Evolutionary conservation across 495 filamentous ascomycete genomes (phyloP).

Genomic region (Cryomyces antarcticus): DNA sequence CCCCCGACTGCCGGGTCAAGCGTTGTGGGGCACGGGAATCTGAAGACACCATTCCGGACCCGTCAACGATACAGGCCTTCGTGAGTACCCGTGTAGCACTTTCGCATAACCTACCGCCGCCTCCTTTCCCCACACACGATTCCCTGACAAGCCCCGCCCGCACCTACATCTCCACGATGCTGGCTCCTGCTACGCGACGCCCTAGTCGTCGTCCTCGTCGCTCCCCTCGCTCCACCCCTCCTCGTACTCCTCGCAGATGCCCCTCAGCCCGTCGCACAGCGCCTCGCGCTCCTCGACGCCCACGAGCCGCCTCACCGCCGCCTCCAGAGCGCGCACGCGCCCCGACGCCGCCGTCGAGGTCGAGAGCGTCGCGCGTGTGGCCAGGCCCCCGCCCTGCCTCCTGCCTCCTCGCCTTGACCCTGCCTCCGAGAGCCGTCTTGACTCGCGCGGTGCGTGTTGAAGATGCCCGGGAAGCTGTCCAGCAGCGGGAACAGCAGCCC

Average conservation of each 20-base stretch:
- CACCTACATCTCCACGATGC: too few relatives aligned
- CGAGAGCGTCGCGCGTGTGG: constrained; percentile 44
- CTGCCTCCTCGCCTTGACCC: constrained; percentile 9
- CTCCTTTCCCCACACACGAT: too few relatives aligned
- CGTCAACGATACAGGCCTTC: too few relatives aligned
- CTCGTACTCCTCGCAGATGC: constrained; percentile 71
- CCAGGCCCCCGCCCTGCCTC: constrained; percentile 16
- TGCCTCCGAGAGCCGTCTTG: constrained; percentile 2
- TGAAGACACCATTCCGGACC: too few relatives aligned
- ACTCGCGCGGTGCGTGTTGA: constrained; percentile 13
- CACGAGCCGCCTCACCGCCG: constrained; percentile 34
- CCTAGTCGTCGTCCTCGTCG: constrained; percentile 52
- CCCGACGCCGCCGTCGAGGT: constrained; percentile 50
- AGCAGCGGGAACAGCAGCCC: constrained; percentile 52
- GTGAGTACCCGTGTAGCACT: too few relatives aligned
- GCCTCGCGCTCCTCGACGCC: constrained; percentile 62
- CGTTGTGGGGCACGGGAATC: too few relatives aligned
- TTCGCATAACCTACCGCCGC: too few relatives aligned
- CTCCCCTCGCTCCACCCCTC: constrained; percentile 57
- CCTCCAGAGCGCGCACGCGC: constrained; percentile 44
- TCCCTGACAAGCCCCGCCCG: too few relatives aligned
- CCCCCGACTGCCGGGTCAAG: too few relatives aligned
- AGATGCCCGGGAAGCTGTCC: constrained; percentile 62
- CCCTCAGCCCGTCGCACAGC: constrained; percentile 62
- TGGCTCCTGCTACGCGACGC: too few relatives aligned